phyloP scores from a whole-genome alignment of 163 green algal species.

The Scenedesmus sp. region DNA sequence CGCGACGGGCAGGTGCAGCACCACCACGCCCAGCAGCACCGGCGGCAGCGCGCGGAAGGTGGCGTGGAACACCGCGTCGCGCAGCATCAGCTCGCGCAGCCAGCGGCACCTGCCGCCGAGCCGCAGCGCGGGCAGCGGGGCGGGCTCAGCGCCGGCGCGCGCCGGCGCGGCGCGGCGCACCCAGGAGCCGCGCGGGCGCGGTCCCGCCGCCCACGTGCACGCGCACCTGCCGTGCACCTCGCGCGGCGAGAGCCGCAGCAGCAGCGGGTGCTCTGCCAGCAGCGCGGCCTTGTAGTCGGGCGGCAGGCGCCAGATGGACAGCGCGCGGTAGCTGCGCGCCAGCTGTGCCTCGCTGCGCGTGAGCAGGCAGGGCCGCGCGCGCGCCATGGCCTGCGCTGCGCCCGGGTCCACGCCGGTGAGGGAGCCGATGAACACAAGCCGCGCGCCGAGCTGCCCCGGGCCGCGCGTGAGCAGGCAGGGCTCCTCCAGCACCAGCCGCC shows the following conservation, averaged over 20 bases:
- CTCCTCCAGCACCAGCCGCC: conserved; percentile 16
- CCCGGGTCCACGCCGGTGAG: not conserved
- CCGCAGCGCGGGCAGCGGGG: not conserved
- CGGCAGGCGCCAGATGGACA: conserved; percentile 58
- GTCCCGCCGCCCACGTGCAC: conserved; percentile 15
- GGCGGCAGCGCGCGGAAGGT: conserved; percentile 49
- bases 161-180: not conserved
- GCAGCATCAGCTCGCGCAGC: conserved; percentile 57
- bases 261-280: conserved; percentile 44
- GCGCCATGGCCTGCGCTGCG: not conserved
- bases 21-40: conserved; percentile 41
- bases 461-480: conserved; percentile 44
- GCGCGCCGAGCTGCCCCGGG: not conserved
- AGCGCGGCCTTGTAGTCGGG: conserved; percentile 49
- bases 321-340: conserved; percentile 35
- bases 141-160: not conserved
- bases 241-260: conserved; percentile 52
- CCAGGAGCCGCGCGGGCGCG: not conserved
- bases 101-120: conserved; percentile 52
- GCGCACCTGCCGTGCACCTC: conserved; percentile 63
- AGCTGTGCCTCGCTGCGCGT: conserved; percentile 27
- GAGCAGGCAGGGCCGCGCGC: conserved; percentile 45
- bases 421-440: not conserved
- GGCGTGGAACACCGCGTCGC: conserved; percentile 50
- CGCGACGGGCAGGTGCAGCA: conserved; percentile 48